These are phyloP conservation scores for Trypanosoma conorhini DNA, from an alignment of 208 protist genomes.

Conservation along the genomic window DNA sequence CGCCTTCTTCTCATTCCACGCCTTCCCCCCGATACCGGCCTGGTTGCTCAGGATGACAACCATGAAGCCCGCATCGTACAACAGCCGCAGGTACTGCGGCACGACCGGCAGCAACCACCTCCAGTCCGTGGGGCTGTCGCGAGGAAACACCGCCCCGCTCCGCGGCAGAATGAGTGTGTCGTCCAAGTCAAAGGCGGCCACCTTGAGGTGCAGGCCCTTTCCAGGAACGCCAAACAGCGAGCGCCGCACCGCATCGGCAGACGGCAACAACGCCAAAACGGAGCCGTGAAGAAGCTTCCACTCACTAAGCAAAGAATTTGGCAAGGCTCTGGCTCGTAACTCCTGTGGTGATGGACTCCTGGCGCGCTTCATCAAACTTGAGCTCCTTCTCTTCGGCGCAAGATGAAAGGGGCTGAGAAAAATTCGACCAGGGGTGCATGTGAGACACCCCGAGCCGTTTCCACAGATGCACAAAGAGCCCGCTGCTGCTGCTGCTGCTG, in stretches of 20 bases:
- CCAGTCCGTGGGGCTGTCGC: conserved; percentile 68
- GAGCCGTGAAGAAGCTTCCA: conserved; percentile 28
- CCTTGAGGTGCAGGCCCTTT: conserved; percentile 27
- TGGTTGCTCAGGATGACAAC: conserved; percentile 95
- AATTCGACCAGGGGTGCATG: background rate
- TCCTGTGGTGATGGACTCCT: conserved; percentile 18
- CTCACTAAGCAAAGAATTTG: conserved; percentile 19
- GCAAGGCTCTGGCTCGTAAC: background rate
- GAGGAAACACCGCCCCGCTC: conserved; percentile 59
- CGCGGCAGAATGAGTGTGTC: conserved; percentile 70
- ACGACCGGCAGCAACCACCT: conserved; percentile 54
- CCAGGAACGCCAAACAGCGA: conserved; percentile 6
- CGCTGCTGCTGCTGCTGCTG: background rate
- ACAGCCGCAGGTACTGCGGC: conserved; percentile 37
- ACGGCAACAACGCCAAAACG: conserved; percentile 25
- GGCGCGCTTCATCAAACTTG: conserved; percentile 28
- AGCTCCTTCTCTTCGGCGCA: background rate
- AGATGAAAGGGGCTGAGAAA: conserved; percentile 5
- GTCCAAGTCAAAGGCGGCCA: conserved; percentile 80
- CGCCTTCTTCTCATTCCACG: conserved; percentile 61
- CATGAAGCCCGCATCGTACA: conserved; percentile 67
- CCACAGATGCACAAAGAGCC: background rate
- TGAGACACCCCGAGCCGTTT: background rate
- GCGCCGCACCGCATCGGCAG: conserved; percentile 11
- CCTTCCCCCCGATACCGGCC: conserved; percentile 68